Percentiles rank a stretch among this genome's conserved stretches.
phyloP scores from a whole-genome alignment of 257 asterid species.

The Leptodermis oblonga region DNA sequence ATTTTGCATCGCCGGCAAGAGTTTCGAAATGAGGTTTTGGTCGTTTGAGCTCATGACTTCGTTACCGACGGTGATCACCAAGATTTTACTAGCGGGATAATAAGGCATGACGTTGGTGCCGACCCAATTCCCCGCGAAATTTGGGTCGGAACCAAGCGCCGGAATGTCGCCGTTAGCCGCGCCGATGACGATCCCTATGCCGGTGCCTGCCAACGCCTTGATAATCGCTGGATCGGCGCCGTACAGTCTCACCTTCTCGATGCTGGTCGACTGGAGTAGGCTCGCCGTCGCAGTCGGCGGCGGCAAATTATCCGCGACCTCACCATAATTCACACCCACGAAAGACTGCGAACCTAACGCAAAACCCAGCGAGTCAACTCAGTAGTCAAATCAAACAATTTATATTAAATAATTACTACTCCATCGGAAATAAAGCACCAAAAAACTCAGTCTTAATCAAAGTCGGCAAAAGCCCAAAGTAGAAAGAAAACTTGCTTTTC shows the following conservation, averaged over 20 bases:
- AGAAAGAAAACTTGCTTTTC: not conserved
- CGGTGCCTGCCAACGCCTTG: slow-evolving; percentile 72
- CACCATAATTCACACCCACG: slow-evolving; percentile 85
- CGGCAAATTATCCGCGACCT: slow-evolving; percentile 88
- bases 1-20: slow-evolving; percentile 91
- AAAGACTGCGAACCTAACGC: slow-evolving; percentile 63
- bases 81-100: slow-evolving; percentile 78
- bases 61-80: slow-evolving; percentile 75
- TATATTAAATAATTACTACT: not conserved
- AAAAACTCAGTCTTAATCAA: not conserved
- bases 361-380: slow-evolving; percentile 3
- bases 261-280: slow-evolving; percentile 66
- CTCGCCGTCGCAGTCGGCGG: slow-evolving; percentile 80
- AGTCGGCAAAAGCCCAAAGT: slow-evolving; percentile 4
- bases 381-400: not conserved
- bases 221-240: slow-evolving; percentile 85
- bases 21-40: slow-evolving; percentile 57
- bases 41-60: slow-evolving; percentile 73
- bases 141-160: slow-evolving; percentile 83
- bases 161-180: slow-evolving; percentile 92
- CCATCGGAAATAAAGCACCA: not conserved
- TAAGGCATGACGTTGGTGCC: slow-evolving; percentile 57
- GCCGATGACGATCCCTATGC: slow-evolving; percentile 83
- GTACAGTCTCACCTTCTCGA: slow-evolving; percentile 84
- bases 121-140: slow-evolving; percentile 86